Evolutionary conservation across 805 yeast species (phyloP).

Genomic region (Danielia oregonensis): DNA sequence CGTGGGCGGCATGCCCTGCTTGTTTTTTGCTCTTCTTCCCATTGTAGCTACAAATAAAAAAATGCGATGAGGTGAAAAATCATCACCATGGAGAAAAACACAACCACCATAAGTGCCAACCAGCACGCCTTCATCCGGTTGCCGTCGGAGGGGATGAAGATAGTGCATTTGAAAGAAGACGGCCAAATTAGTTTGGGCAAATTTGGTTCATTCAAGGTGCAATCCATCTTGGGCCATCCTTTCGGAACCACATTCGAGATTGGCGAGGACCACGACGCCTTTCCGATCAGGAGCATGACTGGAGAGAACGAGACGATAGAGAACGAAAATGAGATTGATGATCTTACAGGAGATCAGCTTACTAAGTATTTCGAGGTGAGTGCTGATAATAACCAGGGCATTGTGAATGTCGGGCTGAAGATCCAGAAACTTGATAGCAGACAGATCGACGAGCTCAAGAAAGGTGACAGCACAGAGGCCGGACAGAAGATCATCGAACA

Average conservation of each 20-base stretch:
- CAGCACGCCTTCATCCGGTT: slow-evolving; percentile 64
- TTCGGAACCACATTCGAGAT: slow-evolving; percentile 91
- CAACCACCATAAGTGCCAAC: slow-evolving; percentile 38
- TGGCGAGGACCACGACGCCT: slow-evolving; percentile 48
- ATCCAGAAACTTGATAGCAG: slow-evolving; percentile 70
- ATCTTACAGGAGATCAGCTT: slow-evolving; percentile 35
- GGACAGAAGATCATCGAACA: slow-evolving; percentile 79
- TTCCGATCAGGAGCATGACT: slow-evolving; percentile 44
- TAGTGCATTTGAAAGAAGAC: slow-evolving; percentile 61
- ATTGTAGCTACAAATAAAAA: slow-evolving; percentile 43
- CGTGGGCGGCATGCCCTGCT: slow-evolving; percentile 90
- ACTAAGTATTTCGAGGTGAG: slow-evolving; percentile 38
- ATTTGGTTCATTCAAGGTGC: slow-evolving; percentile 80
- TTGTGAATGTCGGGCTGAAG: slow-evolving; percentile 62
- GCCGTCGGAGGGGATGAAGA: slow-evolving; percentile 77
- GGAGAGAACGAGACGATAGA: slow-evolving; percentile 15
- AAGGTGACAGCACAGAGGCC: slow-evolving; percentile 54
- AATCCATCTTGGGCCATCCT: slow-evolving; percentile 73
- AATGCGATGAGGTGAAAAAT: slow-evolving; percentile 14
- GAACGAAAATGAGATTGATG: slow-evolving; percentile 23
- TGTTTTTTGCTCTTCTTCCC: slow-evolving; percentile 93
- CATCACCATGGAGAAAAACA: slow-evolving; percentile 15
- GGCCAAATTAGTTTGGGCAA: slow-evolving; percentile 76
- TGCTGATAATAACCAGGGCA: slow-evolving; percentile 61
- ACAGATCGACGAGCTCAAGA: slow-evolving; percentile 84